Evolutionary conservation across 192 early-diverging fungal genomes (phyloP), one percentile per base, ranked within the genome.

Genomic region (Geranomyces michiganensis): DNA sequence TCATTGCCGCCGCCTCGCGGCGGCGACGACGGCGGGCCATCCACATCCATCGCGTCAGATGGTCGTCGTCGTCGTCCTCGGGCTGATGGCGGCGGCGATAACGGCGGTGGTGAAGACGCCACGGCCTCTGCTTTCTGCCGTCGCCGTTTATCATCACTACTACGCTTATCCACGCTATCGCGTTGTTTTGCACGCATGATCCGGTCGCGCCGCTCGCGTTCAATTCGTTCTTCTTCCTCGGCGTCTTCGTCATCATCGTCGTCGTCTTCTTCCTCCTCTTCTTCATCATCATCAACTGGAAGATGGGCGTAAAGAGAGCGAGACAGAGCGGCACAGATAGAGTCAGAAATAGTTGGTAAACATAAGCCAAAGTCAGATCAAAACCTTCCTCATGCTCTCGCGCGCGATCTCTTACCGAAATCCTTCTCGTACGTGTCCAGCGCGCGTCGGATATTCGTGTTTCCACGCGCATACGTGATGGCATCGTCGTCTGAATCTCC

Each of bases 401-500:
- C n/a, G n/a, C n/a, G n/a, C n/a, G n/a, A n/a, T 27, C 10, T 1
- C 70, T 43, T 53, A 78, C 77, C 77, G 65, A 79, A 76, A 56
- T 78, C 76, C 53, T 76, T 69, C 53, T 81, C 79, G 46, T 81
- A 78, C 45, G 19, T 46, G 29, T 81, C 79, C 47, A 73, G 32
- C 41, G 58, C 71, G 55, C 24, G 55, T 32, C 30, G 27, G 10
- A 41, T 47, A 43, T 33, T 43, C n/a, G 29, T 61, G 31, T 32
- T 62, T 43, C 60, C 71, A 22, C 67, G 32, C 22, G 19, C 26
- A 63, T 74, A 74, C 36, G 51, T 53, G 14, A 31, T 31, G 17
- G 19, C 63, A 32, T 81, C 79, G 14, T 76, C 74, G 45, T 81
- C 76, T 19, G 79, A 81, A 53, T 72, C 62, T 14, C 69, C 73